phyloP scores from a whole-genome alignment of 495 filamentous ascomycete species.

The Letharia columbiana region DNA sequence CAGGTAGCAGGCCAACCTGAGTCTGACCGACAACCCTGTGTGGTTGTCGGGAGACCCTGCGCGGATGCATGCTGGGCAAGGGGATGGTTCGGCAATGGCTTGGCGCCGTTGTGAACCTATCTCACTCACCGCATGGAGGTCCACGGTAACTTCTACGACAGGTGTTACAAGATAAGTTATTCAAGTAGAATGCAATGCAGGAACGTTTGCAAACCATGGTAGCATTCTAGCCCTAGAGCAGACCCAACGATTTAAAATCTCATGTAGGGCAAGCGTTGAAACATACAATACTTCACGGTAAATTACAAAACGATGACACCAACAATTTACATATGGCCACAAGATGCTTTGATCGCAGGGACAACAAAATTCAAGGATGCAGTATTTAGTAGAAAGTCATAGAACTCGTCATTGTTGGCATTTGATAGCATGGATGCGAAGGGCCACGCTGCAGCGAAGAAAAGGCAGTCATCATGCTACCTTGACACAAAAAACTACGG shows the following conservation, averaged over 20 bases:
- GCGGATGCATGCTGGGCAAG: background rate
- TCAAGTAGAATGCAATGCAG: background rate
- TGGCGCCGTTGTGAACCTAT: background rate
- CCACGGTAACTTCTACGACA: too few species aligned
- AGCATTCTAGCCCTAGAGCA: background rate
- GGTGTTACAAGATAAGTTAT: too few species aligned
- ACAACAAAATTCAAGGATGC: background rate
- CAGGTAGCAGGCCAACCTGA: background rate
- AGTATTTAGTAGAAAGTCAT: background rate
- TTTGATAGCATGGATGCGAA: background rate
- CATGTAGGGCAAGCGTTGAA: background rate
- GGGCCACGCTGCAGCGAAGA: background rate
- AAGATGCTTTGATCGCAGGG: background rate
- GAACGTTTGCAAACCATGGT: background rate
- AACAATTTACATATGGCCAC: background rate
- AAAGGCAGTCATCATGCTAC: background rate
- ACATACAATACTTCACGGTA: background rate
- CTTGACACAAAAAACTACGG: conserved; percentile 3
- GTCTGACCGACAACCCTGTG: background rate
- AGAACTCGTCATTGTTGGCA: background rate
- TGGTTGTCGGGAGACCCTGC: background rate
- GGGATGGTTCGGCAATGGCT: background rate
- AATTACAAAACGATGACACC: background rate
- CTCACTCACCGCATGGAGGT: background rate
- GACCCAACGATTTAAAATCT: background rate